A percentile compares a stretch with the other conserved stretches of the same genome.
Conservation (phyloP, 495 filamentous ascomycete species). For the Aspergillus homomorphus region DNA sequence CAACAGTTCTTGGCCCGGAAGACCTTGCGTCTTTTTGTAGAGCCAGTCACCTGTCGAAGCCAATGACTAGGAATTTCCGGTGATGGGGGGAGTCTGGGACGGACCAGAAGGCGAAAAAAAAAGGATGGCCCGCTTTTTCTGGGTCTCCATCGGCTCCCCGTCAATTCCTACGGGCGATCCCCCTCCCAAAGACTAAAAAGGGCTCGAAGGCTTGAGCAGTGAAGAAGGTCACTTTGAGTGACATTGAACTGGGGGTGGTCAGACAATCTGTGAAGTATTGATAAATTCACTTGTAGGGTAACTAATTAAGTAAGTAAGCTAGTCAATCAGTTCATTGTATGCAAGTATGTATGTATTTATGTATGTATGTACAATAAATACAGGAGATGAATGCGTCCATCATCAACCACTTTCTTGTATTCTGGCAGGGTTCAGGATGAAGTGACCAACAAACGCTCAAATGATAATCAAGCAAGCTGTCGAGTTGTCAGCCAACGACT, state of each 20-base stretch:
- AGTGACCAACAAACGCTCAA: neutral
- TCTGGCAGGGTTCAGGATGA: neutral
- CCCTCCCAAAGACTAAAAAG: no score
- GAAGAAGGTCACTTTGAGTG: no score
- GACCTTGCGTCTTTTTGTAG: slow-evolving; percentile 4
- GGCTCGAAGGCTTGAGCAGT: no score
- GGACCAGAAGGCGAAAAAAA: neutral
- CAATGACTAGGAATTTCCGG: neutral
- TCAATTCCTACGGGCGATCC: neutral
- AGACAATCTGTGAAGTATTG: no score
- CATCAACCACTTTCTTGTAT: neutral
- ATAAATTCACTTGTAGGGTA: no score
- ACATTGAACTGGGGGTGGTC: neutral
- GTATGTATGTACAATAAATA: no score
- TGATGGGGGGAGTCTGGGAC: neutral
- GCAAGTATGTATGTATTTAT: no score
- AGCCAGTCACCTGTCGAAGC: neutral
- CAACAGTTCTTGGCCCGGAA: slow-evolving; percentile 4
- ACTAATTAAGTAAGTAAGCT: neutral
- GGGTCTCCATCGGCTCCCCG: neutral
- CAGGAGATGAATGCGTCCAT: no score
- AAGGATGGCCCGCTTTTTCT: neutral
- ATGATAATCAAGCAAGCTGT: neutral
- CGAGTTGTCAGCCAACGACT: neutral
- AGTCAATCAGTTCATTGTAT: neutral